A percentile compares a stretch with the other conserved stretches of the same genome.
These are phyloP conservation scores for Leccinum fibrillosum DNA, from an alignment of 768 basidiomycete species.

Conservation along the genomic window DNA sequence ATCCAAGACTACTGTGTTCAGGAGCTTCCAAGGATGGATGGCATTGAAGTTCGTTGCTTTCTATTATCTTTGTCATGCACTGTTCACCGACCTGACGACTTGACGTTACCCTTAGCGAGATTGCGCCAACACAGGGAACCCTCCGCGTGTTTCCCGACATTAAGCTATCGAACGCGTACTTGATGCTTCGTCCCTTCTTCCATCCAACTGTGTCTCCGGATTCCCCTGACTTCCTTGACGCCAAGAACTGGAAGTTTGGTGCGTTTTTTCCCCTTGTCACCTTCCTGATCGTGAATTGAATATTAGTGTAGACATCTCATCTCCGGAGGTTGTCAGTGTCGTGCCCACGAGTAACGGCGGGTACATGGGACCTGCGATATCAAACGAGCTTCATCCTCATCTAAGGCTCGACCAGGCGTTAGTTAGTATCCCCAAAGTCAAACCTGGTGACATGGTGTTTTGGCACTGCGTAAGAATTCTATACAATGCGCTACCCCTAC, in stretches of 20 bases:
- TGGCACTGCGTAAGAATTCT: no score
- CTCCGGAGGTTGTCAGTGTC: slow-evolving; percentile 36
- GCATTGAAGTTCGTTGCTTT: slow-evolving; percentile 49
- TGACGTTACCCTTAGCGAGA: slow-evolving; percentile 41
- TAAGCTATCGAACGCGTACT: slow-evolving; percentile 52
- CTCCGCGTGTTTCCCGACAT: slow-evolving; percentile 65
- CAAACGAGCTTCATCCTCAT: no score
- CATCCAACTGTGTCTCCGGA: slow-evolving; percentile 39
- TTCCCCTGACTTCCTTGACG: slow-evolving; percentile 40
- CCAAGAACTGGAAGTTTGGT: slow-evolving; percentile 54
- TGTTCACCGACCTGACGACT: not conserved
- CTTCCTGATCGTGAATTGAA: slow-evolving; percentile 18
- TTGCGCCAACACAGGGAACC: slow-evolving; percentile 49
- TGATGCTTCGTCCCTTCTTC: slow-evolving; percentile 56
- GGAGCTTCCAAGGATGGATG: slow-evolving; percentile 75
- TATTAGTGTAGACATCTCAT: slow-evolving; percentile 39
- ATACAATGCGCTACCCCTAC: no score
- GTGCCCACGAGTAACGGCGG: no score
- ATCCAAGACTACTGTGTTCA: slow-evolving; percentile 51
- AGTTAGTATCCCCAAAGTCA: no score
- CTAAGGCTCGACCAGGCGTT: no score
- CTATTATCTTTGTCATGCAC: not conserved
- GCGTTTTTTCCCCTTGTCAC: slow-evolving; percentile 11
- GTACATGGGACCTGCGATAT: no score
- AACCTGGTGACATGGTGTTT: no score